Evolutionary conservation across 2,329 filamentous ascomycete genomes (phyloP), one percentile per base, ranked within the genome.

Genomic region (Aphanocladium album): DNA sequence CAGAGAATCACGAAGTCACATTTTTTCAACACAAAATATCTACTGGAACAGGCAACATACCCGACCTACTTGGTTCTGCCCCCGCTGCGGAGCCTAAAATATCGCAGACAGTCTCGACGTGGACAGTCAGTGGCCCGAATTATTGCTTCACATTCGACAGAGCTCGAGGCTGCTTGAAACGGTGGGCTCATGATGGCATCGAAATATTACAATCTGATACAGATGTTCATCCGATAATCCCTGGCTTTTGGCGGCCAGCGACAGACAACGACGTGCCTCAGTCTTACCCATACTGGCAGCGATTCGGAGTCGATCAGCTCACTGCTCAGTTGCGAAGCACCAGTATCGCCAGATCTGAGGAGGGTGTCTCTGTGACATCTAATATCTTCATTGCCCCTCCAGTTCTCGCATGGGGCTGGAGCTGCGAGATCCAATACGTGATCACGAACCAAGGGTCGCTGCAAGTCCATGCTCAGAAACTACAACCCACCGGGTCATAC

Each of bases 211-310:
- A 67, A 8, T 54, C 66, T 0, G 71, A 76, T 52, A 72, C 77
- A 39, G 73, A 72, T 3, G 65, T 70, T 8, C 70, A 72, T 3
- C 77, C 75, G 23, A 69, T 79, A 17, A 66, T 71, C 9, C 77
- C 82, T 1, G 75, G 77, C 6, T 83, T 89, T 72, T 89, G 85
- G 80, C 83, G 86, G 5, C 83, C 86, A 0, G 79, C 81, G 16
- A 89, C 86, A 0, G 84, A 89, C 70, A 89, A 89, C 66, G 87
- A 89, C 66, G 73, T 76, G 0, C 78, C 81, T 0, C 67, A 72
- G 17, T 81, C 83, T 12, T 76, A 81, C 3, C 79, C 77, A 5
- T 83, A 87, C 64, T 89, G 86, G 86, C 73, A 78, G 49, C 74
- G 78, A 19, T 80, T 79, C 55, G 80, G 80, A 0, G 73, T 84